Evolutionary conservation across 495 filamentous ascomycete species (phyloP).

Genomic region (Hypoxylon fuscum): DNA sequence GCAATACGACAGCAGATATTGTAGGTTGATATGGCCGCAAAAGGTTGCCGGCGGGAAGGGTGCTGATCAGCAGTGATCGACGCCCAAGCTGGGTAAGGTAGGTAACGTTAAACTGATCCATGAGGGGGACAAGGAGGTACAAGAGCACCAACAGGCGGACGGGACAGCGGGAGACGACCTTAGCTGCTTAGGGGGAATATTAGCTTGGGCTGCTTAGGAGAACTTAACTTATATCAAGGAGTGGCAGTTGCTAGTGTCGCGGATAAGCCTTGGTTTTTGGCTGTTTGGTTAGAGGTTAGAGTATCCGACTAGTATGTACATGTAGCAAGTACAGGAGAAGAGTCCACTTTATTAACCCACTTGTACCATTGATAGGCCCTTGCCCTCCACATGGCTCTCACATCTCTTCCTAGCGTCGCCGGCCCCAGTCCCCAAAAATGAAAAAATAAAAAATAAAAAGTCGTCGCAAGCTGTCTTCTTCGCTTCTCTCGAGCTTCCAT

Average conservation of each 20-base stretch:
- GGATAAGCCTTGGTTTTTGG: no score
- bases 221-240: not conserved
- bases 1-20: constrained; percentile 18
- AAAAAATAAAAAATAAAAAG: constrained; percentile 11
- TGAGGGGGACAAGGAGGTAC: not conserved
- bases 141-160: constrained; percentile 9
- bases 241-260: no score
- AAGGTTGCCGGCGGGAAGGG: constrained; percentile 20
- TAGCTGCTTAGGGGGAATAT: no score
- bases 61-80: constrained; percentile 34
- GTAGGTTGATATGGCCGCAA: constrained; percentile 25
- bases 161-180: constrained; percentile 19
- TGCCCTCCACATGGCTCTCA: constrained; percentile 32
- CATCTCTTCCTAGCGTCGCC: not conserved
- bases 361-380: constrained; percentile 23
- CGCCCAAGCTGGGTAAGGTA: constrained; percentile 38
- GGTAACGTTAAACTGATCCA: constrained; percentile 25
- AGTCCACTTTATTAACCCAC: constrained; percentile 12
- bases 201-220: no score
- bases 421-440: constrained; percentile 6
- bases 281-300: not conserved
- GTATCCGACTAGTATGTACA: no score
- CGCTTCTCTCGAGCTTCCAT: constrained; percentile 36
- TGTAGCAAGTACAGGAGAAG: not conserved
- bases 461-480: constrained; percentile 20